Evolutionary conservation across 768 basidiomycete genomes (phyloP).

Genomic region (Clavaria fumosa): DNA sequence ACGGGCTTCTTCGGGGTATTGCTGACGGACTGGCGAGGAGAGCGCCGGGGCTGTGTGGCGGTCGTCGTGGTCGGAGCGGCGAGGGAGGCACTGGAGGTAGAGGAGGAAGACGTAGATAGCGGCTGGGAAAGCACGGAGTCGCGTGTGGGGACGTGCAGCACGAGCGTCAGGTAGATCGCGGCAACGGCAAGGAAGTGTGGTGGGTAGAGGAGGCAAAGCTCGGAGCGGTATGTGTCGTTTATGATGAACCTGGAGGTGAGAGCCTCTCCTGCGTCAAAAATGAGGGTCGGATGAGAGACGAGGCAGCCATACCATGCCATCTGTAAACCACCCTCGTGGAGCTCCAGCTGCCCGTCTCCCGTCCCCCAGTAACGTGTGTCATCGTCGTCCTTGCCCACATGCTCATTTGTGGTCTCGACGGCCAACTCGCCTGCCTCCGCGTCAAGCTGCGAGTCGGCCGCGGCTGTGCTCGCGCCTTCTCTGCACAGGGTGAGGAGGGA

Average conservation of each 20-base stretch:
- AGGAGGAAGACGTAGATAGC: constrained; percentile 17
- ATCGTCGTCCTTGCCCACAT: constrained; percentile 29
- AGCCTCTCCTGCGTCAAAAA: background rate
- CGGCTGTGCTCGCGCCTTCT: constrained; percentile 31
- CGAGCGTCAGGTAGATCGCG: constrained; percentile 77
- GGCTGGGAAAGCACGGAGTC: constrained; percentile 25
- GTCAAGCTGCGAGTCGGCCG: constrained; percentile 25
- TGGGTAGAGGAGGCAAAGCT: constrained; percentile 86
- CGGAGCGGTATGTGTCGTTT: constrained; percentile 91
- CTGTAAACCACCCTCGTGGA: constrained; percentile 66
- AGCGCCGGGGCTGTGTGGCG: constrained; percentile 33
- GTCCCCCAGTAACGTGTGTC: constrained; percentile 67
- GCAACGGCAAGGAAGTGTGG: constrained; percentile 91
- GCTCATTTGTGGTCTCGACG: too few species aligned
- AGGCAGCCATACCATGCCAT: constrained; percentile 56
- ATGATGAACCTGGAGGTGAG: constrained; percentile 63
- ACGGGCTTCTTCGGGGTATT: constrained; percentile 15
- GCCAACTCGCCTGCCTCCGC: constrained; percentile 46
- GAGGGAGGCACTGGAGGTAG: constrained; percentile 8
- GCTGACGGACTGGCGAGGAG: constrained; percentile 31
- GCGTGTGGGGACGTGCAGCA: constrained; percentile 48
- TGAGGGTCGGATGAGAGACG: background rate
- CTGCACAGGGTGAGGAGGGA: constrained; percentile 68
- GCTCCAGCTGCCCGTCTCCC: constrained; percentile 62
- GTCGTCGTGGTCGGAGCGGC: constrained; percentile 10